phyloP scores from a whole-genome alignment of 257 asterid species.

The Dorcoceras hygrometricum region DNA sequence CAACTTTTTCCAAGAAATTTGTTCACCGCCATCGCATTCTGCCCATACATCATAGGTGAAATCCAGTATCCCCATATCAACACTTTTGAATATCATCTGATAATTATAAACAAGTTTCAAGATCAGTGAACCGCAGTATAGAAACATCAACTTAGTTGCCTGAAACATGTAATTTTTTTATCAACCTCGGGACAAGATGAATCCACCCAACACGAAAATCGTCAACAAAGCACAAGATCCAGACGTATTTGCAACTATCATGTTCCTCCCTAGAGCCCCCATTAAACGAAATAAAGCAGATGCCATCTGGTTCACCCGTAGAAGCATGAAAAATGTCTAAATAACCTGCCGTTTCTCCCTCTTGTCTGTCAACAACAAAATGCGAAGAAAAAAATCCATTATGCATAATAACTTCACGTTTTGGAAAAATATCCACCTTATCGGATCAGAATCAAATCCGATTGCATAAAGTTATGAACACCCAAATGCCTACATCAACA shows the following conservation, averaged over 20 bases:
- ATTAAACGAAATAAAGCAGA: slow-evolving; percentile 32
- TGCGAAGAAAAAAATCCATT: too few relatives aligned
- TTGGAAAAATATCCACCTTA: slow-evolving; percentile 6
- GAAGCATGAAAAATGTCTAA: slow-evolving; percentile 28
- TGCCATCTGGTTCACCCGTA: slow-evolving; percentile 26
- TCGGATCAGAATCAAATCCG: slow-evolving; percentile 24
- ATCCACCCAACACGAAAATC: slow-evolving; percentile 27
- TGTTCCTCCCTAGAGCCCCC: slow-evolving; percentile 30
- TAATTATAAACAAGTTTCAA: not conserved
- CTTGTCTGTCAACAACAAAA: too few relatives aligned
- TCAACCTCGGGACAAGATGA: slow-evolving; percentile 36
- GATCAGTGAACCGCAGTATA: not conserved
- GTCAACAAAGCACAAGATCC: slow-evolving; percentile 24
- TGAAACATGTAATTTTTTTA: not conserved
- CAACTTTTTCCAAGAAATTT: slow-evolving; percentile 39
- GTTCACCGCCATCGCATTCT: slow-evolving; percentile 38
- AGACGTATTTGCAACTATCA: slow-evolving; percentile 30
- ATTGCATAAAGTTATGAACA: slow-evolving; percentile 22
- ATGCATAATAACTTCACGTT: too few relatives aligned
- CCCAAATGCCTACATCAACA: slow-evolving; percentile 23
- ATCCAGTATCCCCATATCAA: slow-evolving; percentile 49
- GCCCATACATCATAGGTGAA: slow-evolving; percentile 45
- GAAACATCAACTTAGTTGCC: too few relatives aligned
- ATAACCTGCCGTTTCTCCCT: slow-evolving; percentile 24
- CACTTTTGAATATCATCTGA: slow-evolving; percentile 30